Evolutionary conservation across 2,329 filamentous ascomycete genomes (phyloP).

Genomic region (Paracamarosporium sp.): DNA sequence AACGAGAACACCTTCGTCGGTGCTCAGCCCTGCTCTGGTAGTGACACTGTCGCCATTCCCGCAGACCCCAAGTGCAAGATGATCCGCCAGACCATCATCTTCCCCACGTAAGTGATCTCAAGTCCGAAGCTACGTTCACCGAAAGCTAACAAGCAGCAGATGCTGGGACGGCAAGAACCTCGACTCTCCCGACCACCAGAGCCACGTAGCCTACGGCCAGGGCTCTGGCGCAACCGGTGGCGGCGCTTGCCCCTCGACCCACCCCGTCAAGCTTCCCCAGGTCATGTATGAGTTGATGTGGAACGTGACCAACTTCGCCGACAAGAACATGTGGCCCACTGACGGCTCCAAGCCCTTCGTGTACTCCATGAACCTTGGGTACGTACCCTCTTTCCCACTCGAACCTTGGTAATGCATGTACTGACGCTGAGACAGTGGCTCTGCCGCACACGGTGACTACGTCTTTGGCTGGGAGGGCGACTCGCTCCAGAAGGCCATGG

Average conservation of each 20-base stretch:
- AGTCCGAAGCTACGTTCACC: not conserved
- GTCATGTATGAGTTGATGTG: slow-evolving; percentile 47
- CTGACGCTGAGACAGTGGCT: slow-evolving; percentile 22
- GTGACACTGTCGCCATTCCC: slow-evolving; percentile 60
- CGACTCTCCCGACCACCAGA: slow-evolving; percentile 42
- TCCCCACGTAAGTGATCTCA: slow-evolving; percentile 37
- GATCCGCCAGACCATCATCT: slow-evolving; percentile 62
- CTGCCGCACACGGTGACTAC: slow-evolving; percentile 47
- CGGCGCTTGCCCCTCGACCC: slow-evolving; percentile 53
- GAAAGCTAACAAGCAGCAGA: slow-evolving; percentile 3
- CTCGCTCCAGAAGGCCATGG: slow-evolving; percentile 51
- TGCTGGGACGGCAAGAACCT: slow-evolving; percentile 42
- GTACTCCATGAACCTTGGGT: slow-evolving; percentile 44
- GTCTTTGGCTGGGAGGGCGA: slow-evolving; percentile 55
- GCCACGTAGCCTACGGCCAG: slow-evolving; percentile 55
- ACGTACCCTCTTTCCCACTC: slow-evolving; percentile 2
- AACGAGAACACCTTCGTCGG: slow-evolving; percentile 58
- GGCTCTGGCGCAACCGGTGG: slow-evolving; percentile 55
- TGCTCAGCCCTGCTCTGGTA: slow-evolving; percentile 58
- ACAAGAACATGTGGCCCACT: slow-evolving; percentile 40
- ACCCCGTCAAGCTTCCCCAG: slow-evolving; percentile 42
- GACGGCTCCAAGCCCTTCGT: slow-evolving; percentile 40
- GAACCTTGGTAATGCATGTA: not conserved
- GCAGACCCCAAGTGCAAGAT: slow-evolving; percentile 56
- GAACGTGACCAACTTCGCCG: slow-evolving; percentile 39